Percentiles rank a stretch among this genome's conserved stretches.
phyloP scores from a whole-genome alignment of 2,329 filamentous ascomycete species.

The Phialemoniopsis sp. region DNA sequence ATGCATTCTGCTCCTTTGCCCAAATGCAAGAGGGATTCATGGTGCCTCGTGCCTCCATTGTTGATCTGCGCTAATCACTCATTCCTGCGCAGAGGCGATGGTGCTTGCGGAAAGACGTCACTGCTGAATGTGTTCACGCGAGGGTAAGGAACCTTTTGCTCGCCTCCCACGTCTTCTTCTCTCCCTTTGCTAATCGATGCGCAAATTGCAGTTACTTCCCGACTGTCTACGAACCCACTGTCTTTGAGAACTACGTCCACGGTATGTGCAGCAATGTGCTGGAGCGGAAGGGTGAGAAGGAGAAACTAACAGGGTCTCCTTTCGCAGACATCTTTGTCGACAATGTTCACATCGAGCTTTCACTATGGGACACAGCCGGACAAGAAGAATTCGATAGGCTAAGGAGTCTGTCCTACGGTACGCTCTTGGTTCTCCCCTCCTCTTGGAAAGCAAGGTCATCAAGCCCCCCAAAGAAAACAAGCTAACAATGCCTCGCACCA shows the following conservation, averaged over 20 bases:
- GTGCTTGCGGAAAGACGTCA: constrained; percentile 95
- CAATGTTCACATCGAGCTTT: constrained; percentile 92
- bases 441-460: too few relatives aligned
- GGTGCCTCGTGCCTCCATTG: not conserved
- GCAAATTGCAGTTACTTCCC: constrained; percentile 75
- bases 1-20: constrained; percentile 4
- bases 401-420: constrained; percentile 89
- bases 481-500: too few relatives aligned
- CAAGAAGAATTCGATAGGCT: constrained; percentile 98
- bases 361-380: constrained; percentile 96
- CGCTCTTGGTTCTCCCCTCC: too few relatives aligned
- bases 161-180: not conserved
- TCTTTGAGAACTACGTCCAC: constrained; percentile 99
- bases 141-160: constrained; percentile 59
- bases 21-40: constrained; percentile 1
- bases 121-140: constrained; percentile 96
- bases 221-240: constrained; percentile 96
- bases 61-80: constrained; percentile 5
- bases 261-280: constrained; percentile 47
- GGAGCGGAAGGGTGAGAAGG: not conserved
- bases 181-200: constrained; percentile 10
- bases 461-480: too few relatives aligned
- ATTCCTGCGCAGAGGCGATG: constrained; percentile 66
- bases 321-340: constrained; percentile 91
- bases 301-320: constrained; percentile 1